Percentiles rank a stretch among this genome's conserved stretches.
phyloP scores from a whole-genome alignment of 1,284 basidiomycete genomes.

The Rhodotorula sp. region DNA sequence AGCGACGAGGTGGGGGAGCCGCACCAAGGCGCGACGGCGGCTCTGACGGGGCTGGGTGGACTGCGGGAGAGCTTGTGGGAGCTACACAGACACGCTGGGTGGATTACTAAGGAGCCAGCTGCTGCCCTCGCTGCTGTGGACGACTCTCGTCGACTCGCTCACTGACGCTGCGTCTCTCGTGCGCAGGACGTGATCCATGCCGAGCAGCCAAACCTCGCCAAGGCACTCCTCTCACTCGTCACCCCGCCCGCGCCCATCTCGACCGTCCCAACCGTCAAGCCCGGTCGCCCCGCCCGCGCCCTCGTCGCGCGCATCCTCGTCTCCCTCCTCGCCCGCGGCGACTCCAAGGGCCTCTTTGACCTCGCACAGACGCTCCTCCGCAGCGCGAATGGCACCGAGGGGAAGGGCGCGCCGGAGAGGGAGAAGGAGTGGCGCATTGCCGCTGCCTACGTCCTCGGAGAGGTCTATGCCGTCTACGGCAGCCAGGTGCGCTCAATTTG shows the following conservation, averaged over 20 bases:
- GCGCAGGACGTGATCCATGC: conserved; percentile 18
- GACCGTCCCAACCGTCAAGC: conserved; percentile 49
- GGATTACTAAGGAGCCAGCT: too few relatives aligned
- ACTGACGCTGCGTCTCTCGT: not conserved
- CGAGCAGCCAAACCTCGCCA: conserved; percentile 21
- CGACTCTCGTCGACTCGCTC: too few relatives aligned
- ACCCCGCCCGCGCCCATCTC: conserved; percentile 9
- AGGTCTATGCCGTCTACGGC: conserved; percentile 81
- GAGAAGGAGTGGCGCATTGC: conserved; percentile 58
- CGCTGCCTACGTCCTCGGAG: conserved; percentile 77
- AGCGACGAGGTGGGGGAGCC: not conserved
- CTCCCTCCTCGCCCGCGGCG: conserved; percentile 74
- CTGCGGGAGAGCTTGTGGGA: too few relatives aligned
- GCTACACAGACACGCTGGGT: too few relatives aligned
- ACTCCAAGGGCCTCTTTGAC: conserved; percentile 82
- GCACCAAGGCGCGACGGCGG: too few relatives aligned
- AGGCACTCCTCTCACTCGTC: conserved; percentile 27
- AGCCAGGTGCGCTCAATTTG: conserved; percentile 62
- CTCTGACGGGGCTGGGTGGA: too few relatives aligned
- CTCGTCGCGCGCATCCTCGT: conserved; percentile 76
- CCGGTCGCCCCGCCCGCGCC: conserved; percentile 81
- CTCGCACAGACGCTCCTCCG: conserved; percentile 71
- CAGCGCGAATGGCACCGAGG: conserved; percentile 19
- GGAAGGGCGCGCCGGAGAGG: conserved; percentile 66
- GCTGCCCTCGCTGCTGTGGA: too few relatives aligned